Conservation (phyloP, 2,329 filamentous ascomycete species). For the Fusarium nodosum region DNA sequence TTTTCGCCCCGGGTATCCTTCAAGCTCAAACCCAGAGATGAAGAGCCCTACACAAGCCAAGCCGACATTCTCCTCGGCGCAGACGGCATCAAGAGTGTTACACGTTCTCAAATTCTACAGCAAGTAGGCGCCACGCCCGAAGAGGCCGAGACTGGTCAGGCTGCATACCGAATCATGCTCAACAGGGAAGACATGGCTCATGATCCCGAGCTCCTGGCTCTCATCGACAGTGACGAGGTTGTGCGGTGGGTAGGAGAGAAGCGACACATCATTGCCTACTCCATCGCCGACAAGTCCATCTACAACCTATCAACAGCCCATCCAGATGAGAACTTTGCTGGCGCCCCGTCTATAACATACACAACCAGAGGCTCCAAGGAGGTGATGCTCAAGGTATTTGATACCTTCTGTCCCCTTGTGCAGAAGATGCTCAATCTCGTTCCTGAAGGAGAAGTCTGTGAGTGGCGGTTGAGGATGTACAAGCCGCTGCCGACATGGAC, state of each 20-base stretch:
- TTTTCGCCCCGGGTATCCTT: constrained; percentile 44
- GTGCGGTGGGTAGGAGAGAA: constrained; percentile 76
- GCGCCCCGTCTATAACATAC: constrained; percentile 64
- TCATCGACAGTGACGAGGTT: constrained; percentile 69
- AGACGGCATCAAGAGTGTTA: constrained; percentile 67
- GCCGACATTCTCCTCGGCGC: constrained; percentile 66
- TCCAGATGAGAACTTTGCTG: constrained; percentile 70
- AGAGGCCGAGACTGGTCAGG: constrained; percentile 64
- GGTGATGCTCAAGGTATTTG: constrained; percentile 71
- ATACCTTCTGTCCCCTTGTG: constrained; percentile 72
- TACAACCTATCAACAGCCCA: constrained; percentile 77
- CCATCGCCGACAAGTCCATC: constrained; percentile 71
- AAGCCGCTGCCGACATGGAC: constrained; percentile 74
- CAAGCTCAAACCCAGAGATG: constrained; percentile 40
- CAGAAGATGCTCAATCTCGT: constrained; percentile 72
- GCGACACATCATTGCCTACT: constrained; percentile 77
- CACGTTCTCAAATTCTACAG: constrained; percentile 65
- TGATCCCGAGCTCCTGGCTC: constrained; percentile 74
- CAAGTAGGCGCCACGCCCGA: constrained; percentile 62
- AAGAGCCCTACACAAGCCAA: constrained; percentile 39
- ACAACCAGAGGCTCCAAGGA: constrained; percentile 72
- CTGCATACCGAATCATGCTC: constrained; percentile 68
- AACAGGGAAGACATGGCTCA: constrained; percentile 69
- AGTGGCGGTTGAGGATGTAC: constrained; percentile 75
- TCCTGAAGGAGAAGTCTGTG: constrained; percentile 73